phyloP scores from a whole-genome alignment of 139 green algal genomes.

The Coccomyxa sp. region DNA sequence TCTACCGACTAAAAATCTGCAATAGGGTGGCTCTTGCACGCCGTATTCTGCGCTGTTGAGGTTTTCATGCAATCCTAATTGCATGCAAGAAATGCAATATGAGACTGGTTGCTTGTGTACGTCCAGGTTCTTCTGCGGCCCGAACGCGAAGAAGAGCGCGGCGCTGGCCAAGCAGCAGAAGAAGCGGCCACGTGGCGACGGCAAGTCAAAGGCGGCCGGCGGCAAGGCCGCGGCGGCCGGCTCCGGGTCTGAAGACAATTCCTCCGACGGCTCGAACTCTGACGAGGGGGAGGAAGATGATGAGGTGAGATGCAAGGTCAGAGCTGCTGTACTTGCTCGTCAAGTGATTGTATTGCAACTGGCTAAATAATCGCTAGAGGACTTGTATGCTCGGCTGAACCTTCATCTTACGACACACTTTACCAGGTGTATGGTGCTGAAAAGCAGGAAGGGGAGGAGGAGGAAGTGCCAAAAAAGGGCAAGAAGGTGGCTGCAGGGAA shows the following conservation, averaged over 20 bases:
- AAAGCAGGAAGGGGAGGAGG: constrained; percentile 28
- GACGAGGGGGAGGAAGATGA: neutral
- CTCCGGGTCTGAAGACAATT: neutral
- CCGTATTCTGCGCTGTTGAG: too few relatives aligned
- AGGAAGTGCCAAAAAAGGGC: constrained; percentile 10
- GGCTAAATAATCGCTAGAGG: too few relatives aligned
- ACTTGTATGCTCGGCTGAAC: too few relatives aligned
- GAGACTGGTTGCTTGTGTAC: too few relatives aligned
- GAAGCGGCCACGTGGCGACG: constrained; percentile 51
- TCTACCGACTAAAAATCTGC: too few relatives aligned
- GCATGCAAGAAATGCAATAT: too few relatives aligned
- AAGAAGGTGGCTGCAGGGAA: neutral
- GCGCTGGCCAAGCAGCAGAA: constrained; percentile 76
- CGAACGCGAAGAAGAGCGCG: constrained; percentile 71
- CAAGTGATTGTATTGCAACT: too few relatives aligned
- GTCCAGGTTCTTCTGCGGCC: constrained; percentile 88
- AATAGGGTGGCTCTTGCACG: too few relatives aligned
- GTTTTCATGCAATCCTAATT: too few relatives aligned
- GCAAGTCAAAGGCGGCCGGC: constrained; percentile 11
- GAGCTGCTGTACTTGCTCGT: neutral
- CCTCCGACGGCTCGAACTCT: neutral
- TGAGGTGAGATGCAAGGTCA: too few relatives aligned
- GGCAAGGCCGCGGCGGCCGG: neutral
- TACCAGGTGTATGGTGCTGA: too few relatives aligned
- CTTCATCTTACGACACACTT: too few relatives aligned